A percentile compares a stretch with the other conserved stretches of the same genome.
phyloP scores from a whole-genome alignment of 2,329 filamentous ascomycete genomes.

The Orbilia brochopaga region DNA sequence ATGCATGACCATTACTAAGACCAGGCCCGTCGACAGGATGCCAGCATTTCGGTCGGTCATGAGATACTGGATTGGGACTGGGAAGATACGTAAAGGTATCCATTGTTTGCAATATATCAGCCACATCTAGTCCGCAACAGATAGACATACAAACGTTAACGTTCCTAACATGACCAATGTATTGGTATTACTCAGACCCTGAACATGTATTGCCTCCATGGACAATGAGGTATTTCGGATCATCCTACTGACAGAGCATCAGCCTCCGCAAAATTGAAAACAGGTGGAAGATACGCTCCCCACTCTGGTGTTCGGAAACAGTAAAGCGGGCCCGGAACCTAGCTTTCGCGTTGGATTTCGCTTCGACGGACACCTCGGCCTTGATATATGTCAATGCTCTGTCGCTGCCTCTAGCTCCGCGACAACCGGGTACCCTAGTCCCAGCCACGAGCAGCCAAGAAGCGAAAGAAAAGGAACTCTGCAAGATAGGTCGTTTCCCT shows the following conservation, averaged over 20 bases:
- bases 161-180: background rate
- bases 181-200: background rate
- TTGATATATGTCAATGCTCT: background rate
- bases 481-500: background rate
- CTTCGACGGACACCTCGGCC: background rate
- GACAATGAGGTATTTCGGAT: conserved; percentile 17
- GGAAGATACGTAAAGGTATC: conserved; percentile 12
- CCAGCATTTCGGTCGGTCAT: conserved; percentile 2
- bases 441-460: background rate
- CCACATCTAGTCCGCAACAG: conserved; percentile 17
- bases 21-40: background rate
- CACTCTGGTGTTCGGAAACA: conserved; percentile 40
- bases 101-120: conserved; percentile 17
- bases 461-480: conserved; percentile 19
- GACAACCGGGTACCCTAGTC: background rate
- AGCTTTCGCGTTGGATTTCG: conserved; percentile 9
- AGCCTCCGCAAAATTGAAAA: conserved; percentile 39
- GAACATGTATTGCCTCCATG: background rate
- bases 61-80: conserved; percentile 24
- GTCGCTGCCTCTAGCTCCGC: conserved; percentile 14
- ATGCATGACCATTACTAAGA: conserved; percentile 16
- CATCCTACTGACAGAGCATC: conserved; percentile 32
- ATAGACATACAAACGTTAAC: conserved; percentile 7
- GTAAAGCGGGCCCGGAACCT: conserved; percentile 51
- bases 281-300: conserved; percentile 11